These are phyloP conservation scores for Trametes punicea DNA, from an alignment of 768 basidiomycete species.

Conservation along the genomic window DNA sequence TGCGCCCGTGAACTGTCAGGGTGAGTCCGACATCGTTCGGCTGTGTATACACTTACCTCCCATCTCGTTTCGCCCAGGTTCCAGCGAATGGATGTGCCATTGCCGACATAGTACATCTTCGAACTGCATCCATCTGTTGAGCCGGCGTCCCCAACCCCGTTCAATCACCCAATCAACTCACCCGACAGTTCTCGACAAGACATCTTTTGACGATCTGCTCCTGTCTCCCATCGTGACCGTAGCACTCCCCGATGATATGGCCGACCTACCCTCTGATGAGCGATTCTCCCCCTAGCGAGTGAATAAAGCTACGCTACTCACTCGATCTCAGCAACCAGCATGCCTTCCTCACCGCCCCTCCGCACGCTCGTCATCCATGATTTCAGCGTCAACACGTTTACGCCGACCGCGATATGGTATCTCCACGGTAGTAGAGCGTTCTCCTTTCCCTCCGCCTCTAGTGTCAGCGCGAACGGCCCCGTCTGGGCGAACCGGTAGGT, in stretches of 20 bases:
- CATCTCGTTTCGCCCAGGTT: conserved; percentile 19
- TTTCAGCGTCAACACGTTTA: conserved; percentile 26
- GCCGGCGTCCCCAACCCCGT: neutral
- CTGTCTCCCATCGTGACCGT: conserved; percentile 20
- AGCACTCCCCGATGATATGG: conserved; percentile 9
- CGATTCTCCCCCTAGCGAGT: neutral
- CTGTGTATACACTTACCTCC: conserved; percentile 18
- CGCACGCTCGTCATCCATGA: conserved; percentile 22
- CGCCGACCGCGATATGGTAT: conserved; percentile 24
- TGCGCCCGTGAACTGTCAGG: neutral
- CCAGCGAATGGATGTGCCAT: conserved; percentile 24
- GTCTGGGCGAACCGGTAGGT: conserved; percentile 22
- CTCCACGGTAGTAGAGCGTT: neutral
- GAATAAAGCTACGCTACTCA: conserved; percentile 12
- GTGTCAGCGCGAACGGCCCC: conserved; percentile 24
- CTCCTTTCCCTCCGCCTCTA: conserved; percentile 6
- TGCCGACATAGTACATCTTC: conserved; percentile 21
- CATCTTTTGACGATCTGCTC: conserved; percentile 14
- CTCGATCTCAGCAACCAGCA: conserved; percentile 25
- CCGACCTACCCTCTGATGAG: conserved; percentile 10
- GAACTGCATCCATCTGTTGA: conserved; percentile 7
- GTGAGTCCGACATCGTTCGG: neutral
- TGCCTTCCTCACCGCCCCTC: conserved; percentile 22
- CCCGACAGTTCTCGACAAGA: conserved; percentile 18
- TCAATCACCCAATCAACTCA: neutral